phyloP scores from a whole-genome alignment of 2,329 filamentous ascomycete genomes.

The Trichoderma sp. region DNA sequence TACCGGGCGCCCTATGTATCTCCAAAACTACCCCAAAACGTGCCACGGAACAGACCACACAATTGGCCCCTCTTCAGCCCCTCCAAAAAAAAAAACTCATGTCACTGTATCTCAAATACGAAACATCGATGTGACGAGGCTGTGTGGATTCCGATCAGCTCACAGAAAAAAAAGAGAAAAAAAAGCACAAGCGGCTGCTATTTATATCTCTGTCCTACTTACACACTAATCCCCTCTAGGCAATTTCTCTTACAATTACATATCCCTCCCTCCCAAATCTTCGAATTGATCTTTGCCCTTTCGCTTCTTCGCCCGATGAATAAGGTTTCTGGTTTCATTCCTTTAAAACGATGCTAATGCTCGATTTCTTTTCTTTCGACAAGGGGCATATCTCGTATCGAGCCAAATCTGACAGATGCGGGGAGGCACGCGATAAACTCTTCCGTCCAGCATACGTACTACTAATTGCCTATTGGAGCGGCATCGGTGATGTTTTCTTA shows the following conservation, averaged over 20 bases:
- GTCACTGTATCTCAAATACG: not conserved
- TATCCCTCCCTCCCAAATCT: not conserved
- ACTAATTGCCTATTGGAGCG: not conserved
- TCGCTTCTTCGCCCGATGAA: not conserved
- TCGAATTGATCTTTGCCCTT: not conserved
- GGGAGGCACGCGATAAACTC: not conserved
- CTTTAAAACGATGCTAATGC: not conserved
- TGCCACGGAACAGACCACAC: not conserved
- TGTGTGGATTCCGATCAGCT: not conserved
- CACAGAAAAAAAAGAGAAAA: not conserved
- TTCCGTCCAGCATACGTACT: not conserved
- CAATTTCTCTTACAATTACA: not conserved
- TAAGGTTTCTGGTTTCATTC: not conserved
- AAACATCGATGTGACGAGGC: slow-evolving; percentile 7
- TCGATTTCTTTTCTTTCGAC: not conserved
- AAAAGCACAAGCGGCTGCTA: not conserved
- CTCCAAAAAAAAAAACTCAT: not conserved
- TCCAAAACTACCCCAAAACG: not conserved
- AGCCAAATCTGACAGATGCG: not conserved
- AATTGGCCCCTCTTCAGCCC: not conserved
- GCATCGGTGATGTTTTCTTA: not conserved
- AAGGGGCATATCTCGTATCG: not conserved
- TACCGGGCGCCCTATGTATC: not conserved
- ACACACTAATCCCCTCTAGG: not conserved
- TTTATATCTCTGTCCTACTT: not conserved